Conservation (phyloP, 768 basidiomycete species). For the Mycena albidolilacea region DNA sequence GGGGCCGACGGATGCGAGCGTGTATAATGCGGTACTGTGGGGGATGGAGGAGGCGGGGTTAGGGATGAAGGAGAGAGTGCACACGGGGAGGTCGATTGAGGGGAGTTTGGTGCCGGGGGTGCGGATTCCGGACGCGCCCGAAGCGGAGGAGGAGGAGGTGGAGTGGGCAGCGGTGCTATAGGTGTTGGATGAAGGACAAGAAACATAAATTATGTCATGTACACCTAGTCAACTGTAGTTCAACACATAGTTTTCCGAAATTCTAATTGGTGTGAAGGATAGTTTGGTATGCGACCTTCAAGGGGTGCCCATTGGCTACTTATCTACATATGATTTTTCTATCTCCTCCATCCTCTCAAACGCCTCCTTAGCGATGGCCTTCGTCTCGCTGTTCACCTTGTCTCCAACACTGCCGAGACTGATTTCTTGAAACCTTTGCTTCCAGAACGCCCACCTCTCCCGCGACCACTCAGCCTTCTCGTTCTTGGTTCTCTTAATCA, state of each 20-base stretch:
- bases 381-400: not conserved
- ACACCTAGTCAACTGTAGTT: too few species aligned
- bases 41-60: constrained; percentile 70
- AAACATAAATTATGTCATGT: too few species aligned
- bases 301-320: too few species aligned
- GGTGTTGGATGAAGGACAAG: not conserved
- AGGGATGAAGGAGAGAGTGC: constrained; percentile 60
- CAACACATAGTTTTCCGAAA: too few species aligned
- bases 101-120: constrained; percentile 24
- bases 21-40: constrained; percentile 76
- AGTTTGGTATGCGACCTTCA: too few species aligned
- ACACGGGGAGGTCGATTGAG: constrained; percentile 40
- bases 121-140: not conserved
- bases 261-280: too few species aligned
- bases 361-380: not conserved
- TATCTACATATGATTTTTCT: not conserved
- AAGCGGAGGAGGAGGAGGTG: constrained; percentile 20
- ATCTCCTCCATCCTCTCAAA: not conserved
- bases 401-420: too few species aligned
- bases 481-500: not conserved
- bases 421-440: too few species aligned
- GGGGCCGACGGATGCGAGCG: constrained; percentile 72
- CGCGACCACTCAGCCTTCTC: not conserved
- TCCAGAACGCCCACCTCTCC: not conserved
- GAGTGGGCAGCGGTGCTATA: constrained; percentile 19